Conservation (phyloP, 805 yeast genomes). For the Schwanniomyces occidentalis region DNA sequence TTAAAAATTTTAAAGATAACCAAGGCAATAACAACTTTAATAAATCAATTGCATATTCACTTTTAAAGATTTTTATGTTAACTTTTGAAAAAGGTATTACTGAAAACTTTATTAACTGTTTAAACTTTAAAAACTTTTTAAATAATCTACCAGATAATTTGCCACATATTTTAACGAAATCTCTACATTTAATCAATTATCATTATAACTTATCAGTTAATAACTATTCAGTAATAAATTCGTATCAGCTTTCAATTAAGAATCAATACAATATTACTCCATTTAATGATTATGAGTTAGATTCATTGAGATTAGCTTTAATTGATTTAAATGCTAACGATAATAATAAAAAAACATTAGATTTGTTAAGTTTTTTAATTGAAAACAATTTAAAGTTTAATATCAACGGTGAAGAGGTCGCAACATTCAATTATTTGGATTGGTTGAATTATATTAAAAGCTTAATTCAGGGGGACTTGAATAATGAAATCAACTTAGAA, state of each 20-base stretch:
- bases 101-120: conserved; percentile 18
- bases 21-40: conserved; percentile 7
- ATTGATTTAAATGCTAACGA: conserved; percentile 2
- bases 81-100: conserved; percentile 21
- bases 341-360: neutral
- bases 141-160: conserved; percentile 6
- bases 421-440: conserved; percentile 8
- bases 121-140: conserved; percentile 15
- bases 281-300: conserved; percentile 20
- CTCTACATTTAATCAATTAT: conserved; percentile 24
- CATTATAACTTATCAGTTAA: conserved; percentile 12
- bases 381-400: neutral
- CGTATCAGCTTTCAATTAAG: conserved; percentile 4
- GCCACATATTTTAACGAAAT: conserved; percentile 17
- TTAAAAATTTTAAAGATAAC: conserved; percentile 7
- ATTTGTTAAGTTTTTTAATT: conserved; percentile 4
- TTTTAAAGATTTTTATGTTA: conserved; percentile 24
- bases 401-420: neutral
- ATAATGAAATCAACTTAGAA: conserved; percentile 6
- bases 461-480: conserved; percentile 8
- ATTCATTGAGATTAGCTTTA: conserved; percentile 10
- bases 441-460: conserved; percentile 24
- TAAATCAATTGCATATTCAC: conserved; percentile 18
- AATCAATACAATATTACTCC: conserved; percentile 8
- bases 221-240: conserved; percentile 8